Base-by-base conservation (phyloP, 2,329 filamentous ascomycete species). In the Dothideomycetes sp. region DNA sequence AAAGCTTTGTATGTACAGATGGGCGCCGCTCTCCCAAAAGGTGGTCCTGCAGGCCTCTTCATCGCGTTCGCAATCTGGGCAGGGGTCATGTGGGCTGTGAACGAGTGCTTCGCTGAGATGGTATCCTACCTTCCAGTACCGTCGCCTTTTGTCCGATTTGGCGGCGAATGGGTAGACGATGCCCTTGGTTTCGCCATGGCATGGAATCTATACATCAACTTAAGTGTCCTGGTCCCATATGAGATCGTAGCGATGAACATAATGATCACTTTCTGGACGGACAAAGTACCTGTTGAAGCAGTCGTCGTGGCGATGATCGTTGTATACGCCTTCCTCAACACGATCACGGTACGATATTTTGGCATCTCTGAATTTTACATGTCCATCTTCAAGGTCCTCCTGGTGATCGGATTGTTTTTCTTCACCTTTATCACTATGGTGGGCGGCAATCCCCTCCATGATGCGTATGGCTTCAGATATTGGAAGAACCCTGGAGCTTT, bases 101-200 rank as follows among this genome's bases (percentile, higher is more conserved):
- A 33, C 16, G 37, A 40, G 15, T 40, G 37, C 23, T 40, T 33
- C 15, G 37, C 29, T 11, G 37, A 40, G 22, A 40, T 40, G 37
- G 29, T 40, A 5, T 40, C 5, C 5, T 35, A 43, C 33, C 22
- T 30, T 13, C 31, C 40, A 27, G 32, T 43, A 11, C 32, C 40
- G 3, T 28, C 33, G 4, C 40, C 33, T 30, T 47, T 28, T 30
- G 30, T 34, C 15, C 18, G 34, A 19, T 67, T 74, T 36, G 70
- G 68, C 41, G 62, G 61, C n/a, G 67, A 72, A 15, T 77, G 71
- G 47, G 67, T 74, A 20, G 74, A 78, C 50, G 69, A 70, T 2
- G 70, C 71, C 8, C 58, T 79, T 27, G 75, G 73, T 6, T 68
- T 68, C 33, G 63, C 63, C 2, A 51, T 62, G 33, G 64, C 63